A percentile compares a stretch with the other conserved stretches of the same genome.
These are phyloP conservation scores for Boletus rubropictus DNA, from an alignment of 768 basidiomycete genomes.

Conservation along the genomic window DNA sequence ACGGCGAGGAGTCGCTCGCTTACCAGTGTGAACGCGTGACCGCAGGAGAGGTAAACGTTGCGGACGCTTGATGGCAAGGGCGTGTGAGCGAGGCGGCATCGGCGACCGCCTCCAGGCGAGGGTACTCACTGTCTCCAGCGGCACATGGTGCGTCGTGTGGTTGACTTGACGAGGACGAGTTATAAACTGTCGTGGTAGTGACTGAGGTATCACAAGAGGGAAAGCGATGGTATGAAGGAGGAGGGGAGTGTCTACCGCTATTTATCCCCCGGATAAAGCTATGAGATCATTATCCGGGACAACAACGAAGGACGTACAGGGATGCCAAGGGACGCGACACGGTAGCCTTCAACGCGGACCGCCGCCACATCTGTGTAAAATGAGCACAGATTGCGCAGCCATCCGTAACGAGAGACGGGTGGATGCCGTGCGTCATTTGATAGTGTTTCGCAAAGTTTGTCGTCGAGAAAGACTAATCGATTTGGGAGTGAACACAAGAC, in stretches of 20 bases:
- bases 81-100: background rate
- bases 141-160: constrained; percentile 38
- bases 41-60: constrained; percentile 44
- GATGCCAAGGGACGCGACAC: constrained; percentile 17
- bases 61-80: constrained; percentile 33
- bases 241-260: constrained; percentile 13
- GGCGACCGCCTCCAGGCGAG: background rate
- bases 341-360: constrained; percentile 21
- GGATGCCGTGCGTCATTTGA: constrained; percentile 32
- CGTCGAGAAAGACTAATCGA: constrained; percentile 34
- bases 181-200: constrained; percentile 4
- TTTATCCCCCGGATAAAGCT: constrained; percentile 24
- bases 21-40: constrained; percentile 42
- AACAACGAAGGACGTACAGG: constrained; percentile 17
- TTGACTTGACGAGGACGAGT: background rate
- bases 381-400: constrained; percentile 27
- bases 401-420: constrained; percentile 21
- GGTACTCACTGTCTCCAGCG: constrained; percentile 47
- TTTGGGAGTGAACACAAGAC: constrained; percentile 23
- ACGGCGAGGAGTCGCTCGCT: constrained; percentile 7
- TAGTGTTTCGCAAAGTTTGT: constrained; percentile 32
- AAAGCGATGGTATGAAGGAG: constrained; percentile 8
- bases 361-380: constrained; percentile 22
- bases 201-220: background rate
- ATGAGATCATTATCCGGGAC: constrained; percentile 23